A percentile compares a stretch with the other conserved stretches of the same genome.
Evolutionary conservation across 768 basidiomycete species (phyloP).

Genomic region (Rhizopogon roseolus): DNA sequence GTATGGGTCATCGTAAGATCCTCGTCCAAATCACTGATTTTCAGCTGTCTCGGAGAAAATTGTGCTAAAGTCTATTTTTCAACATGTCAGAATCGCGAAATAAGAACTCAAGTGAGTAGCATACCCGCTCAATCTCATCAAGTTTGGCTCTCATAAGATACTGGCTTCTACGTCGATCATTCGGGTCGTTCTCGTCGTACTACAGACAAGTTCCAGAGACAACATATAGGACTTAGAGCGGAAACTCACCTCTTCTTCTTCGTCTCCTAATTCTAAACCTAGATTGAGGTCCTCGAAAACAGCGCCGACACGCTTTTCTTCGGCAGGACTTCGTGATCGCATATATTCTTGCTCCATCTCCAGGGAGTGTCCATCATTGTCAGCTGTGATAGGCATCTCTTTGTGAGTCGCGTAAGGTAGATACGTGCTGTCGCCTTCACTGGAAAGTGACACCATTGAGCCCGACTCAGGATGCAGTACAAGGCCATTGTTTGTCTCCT

Average conservation of each 20-base stretch:
- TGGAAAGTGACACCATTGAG: constrained; percentile 27
- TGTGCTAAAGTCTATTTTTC: constrained; percentile 53
- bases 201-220: constrained; percentile 24
- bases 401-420: constrained; percentile 44
- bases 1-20: constrained; percentile 17
- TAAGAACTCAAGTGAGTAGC: constrained; percentile 11
- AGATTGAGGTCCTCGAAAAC: constrained; percentile 44
- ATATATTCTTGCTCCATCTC: constrained; percentile 25
- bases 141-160: constrained; percentile 68
- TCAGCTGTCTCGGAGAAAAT: constrained; percentile 52
- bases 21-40: constrained; percentile 15
- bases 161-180: constrained; percentile 73
- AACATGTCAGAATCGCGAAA: constrained; percentile 11
- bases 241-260: constrained; percentile 37
- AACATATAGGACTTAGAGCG: neutral
- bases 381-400: constrained; percentile 12
- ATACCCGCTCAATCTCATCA: constrained; percentile 74
- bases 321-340: constrained; percentile 28
- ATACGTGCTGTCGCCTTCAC: constrained; percentile 27
- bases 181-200: constrained; percentile 68
- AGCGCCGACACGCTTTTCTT: constrained; percentile 42
- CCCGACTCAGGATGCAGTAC: constrained; percentile 32
- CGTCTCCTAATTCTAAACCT: constrained; percentile 36
- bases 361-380: constrained; percentile 15
- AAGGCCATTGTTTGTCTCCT: constrained; percentile 25